These are phyloP conservation scores for Tubosaeta sp. DNA, from an alignment of 768 basidiomycete genomes.

Conservation along the genomic window DNA sequence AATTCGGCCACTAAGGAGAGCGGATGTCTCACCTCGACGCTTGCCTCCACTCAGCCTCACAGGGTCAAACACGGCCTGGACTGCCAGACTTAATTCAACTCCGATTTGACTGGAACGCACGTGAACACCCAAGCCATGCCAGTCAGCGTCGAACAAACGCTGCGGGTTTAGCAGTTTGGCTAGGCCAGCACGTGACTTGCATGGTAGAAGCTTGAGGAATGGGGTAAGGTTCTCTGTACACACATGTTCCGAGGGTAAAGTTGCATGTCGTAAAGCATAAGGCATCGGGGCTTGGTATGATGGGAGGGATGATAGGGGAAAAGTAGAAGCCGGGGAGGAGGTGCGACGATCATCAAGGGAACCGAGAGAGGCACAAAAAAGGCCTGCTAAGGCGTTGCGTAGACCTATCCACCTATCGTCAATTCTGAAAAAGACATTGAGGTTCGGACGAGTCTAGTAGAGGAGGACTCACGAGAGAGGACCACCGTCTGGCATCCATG, in stretches of 20 bases:
- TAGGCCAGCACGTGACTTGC: slow-evolving; percentile 84
- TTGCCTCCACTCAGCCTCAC: slow-evolving; percentile 48
- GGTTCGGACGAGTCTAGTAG: background rate
- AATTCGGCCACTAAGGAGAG: background rate
- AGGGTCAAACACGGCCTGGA: slow-evolving; percentile 79
- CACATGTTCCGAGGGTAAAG: slow-evolving; percentile 79
- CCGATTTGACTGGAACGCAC: slow-evolving; percentile 59
- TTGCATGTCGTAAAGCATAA: slow-evolving; percentile 68
- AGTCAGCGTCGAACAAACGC: slow-evolving; percentile 81
- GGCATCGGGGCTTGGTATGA: slow-evolving; percentile 33
- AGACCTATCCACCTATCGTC: slow-evolving; percentile 81
- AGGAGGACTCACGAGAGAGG: slow-evolving; percentile 41
- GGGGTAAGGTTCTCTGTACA: slow-evolving; percentile 98
- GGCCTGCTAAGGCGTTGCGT: slow-evolving; percentile 84
- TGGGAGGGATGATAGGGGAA: slow-evolving; percentile 59
- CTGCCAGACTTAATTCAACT: slow-evolving; percentile 61
- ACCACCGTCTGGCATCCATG: slow-evolving; percentile 78
- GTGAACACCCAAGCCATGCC: slow-evolving; percentile 85
- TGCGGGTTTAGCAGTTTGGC: slow-evolving; percentile 82
- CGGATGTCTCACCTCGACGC: slow-evolving; percentile 47
- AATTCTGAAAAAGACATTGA: slow-evolving; percentile 38
- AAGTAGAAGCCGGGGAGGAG: slow-evolving; percentile 58
- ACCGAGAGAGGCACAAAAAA: slow-evolving; percentile 92
- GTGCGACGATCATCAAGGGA: slow-evolving; percentile 73
- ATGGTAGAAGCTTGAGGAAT: slow-evolving; percentile 91